Percentiles rank a stretch among this genome's conserved stretches.
Conservation (phyloP, 2,329 filamentous ascomycete genomes). For the Aspergillus fijiensis region DNA sequence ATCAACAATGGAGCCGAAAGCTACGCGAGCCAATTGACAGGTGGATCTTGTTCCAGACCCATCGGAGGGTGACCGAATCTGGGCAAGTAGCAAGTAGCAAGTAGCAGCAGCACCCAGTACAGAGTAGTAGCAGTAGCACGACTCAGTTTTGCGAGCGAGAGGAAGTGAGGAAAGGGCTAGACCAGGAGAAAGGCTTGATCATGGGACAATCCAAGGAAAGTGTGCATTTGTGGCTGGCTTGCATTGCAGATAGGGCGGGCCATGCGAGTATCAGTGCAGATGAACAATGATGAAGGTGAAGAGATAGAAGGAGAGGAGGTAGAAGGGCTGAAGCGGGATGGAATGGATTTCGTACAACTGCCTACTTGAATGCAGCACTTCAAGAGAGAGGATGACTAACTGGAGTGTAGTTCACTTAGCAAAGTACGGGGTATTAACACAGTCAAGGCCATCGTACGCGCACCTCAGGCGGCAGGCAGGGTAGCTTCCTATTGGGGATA, state of each 20-base stretch:
- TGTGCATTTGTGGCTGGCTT: neutral
- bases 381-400: too few relatives aligned
- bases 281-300: neutral
- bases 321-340: neutral
- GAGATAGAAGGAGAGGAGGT: neutral
- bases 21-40: constrained; percentile 8
- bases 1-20: neutral
- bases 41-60: neutral
- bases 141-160: neutral
- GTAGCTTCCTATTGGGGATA: neutral
- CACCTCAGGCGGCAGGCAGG: too few relatives aligned
- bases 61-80: neutral
- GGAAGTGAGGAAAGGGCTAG: neutral
- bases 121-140: neutral
- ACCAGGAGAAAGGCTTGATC: neutral
- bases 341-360: too few relatives aligned
- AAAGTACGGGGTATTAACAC: too few relatives aligned
- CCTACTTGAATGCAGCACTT: too few relatives aligned
- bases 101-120: neutral
- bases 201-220: neutral
- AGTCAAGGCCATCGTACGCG: too few relatives aligned
- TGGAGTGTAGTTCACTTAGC: neutral
- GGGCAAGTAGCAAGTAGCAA: neutral
- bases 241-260: neutral
- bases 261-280: neutral